phyloP scores from a whole-genome alignment of 441 rosid genomes.

The Brassica hybrid region DNA sequence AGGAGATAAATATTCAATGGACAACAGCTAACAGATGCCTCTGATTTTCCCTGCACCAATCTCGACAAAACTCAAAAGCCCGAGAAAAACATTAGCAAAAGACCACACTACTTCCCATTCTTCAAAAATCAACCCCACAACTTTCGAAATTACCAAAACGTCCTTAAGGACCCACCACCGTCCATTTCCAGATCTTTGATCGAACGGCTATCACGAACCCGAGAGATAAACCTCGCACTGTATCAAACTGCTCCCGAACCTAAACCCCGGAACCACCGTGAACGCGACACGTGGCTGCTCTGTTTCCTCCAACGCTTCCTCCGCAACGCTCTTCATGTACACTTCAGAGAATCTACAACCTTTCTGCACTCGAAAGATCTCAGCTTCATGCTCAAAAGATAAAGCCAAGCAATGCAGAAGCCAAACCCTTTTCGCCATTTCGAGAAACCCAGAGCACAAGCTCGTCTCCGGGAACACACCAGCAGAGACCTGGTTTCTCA shows the following conservation, averaged over 20 bases:
- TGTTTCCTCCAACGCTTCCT: constrained; percentile 49
- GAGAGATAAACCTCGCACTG: constrained; percentile 83
- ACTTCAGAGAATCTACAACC: constrained; percentile 84
- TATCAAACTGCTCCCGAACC: constrained; percentile 65
- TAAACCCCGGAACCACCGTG: constrained; percentile 92
- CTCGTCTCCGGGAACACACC: constrained; percentile 64
- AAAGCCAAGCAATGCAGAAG: constrained; percentile 84
- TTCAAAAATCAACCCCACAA: neutral
- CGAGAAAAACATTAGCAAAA: constrained; percentile 5
- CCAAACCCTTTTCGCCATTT: constrained; percentile 88
- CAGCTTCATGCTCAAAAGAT: constrained; percentile 67
- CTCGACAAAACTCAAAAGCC: constrained; percentile 34
- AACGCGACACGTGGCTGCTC: constrained; percentile 83
- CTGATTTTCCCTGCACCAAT: constrained; percentile 28
- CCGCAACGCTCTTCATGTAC: constrained; percentile 72
- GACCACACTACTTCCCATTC: constrained; percentile 12
- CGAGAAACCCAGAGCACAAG: constrained; percentile 61
- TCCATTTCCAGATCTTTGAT: neutral
- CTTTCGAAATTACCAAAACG: constrained; percentile 4
- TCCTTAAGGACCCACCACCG: constrained; percentile 11
- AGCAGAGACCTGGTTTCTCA: constrained; percentile 53
- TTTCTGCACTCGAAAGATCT: constrained; percentile 66
- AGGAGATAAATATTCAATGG: constrained; percentile 34
- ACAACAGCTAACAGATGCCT: constrained; percentile 37
- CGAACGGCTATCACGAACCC: constrained; percentile 21